Conservation (phyloP, 768 basidiomycete genomes). For the Tricholoma saponaceum region DNA sequence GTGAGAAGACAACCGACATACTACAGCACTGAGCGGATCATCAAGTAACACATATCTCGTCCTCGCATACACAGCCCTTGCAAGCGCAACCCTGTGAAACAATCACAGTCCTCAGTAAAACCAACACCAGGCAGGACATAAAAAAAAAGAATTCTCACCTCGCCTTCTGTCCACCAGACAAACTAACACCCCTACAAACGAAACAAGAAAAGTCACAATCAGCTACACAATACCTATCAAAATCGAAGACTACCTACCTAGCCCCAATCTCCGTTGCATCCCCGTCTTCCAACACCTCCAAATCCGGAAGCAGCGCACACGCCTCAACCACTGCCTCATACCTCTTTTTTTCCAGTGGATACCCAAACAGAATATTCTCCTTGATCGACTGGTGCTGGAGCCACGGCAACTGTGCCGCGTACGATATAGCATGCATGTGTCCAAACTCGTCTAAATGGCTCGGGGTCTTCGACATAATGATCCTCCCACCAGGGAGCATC, state of each 20-base stretch:
- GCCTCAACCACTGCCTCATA: constrained; percentile 74
- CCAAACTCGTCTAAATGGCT: constrained; percentile 57
- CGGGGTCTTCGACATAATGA: constrained; percentile 65
- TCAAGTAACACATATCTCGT: constrained; percentile 72
- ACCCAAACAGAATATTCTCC: constrained; percentile 79
- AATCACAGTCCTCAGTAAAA: background rate
- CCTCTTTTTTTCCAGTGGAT: constrained; percentile 64
- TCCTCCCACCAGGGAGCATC: constrained; percentile 38
- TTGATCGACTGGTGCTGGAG: constrained; percentile 68
- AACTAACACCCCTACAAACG: constrained; percentile 53
- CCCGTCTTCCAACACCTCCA: constrained; percentile 83
- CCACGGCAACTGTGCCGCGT: constrained; percentile 72
- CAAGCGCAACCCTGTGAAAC: constrained; percentile 62
- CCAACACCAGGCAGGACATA: background rate
- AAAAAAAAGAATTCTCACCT: constrained; percentile 32
- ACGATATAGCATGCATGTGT: constrained; percentile 59
- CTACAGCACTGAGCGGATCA: constrained; percentile 79
- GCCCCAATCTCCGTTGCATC: constrained; percentile 83
- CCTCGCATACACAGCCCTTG: constrained; percentile 74
- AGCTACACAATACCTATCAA: background rate
- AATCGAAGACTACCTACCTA: constrained; percentile 33
- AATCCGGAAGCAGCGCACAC: constrained; percentile 78
- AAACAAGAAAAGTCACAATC: background rate
- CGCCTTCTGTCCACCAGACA: constrained; percentile 83
- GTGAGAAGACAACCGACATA: constrained; percentile 29